phyloP scores from a whole-genome alignment of 202 grass and related monocot genomes.

The Schoenoplectus triqueter region DNA sequence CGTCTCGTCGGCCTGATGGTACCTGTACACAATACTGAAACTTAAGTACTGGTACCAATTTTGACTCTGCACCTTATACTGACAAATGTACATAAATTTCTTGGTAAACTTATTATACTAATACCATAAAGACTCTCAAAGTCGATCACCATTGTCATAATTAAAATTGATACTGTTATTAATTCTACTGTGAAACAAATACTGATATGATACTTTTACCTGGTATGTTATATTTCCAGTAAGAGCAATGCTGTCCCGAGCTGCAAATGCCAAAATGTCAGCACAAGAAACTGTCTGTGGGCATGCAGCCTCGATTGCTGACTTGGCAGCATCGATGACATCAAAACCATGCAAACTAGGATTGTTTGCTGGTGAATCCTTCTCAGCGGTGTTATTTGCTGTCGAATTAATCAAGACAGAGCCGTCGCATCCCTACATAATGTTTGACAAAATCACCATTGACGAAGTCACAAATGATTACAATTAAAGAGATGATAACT shows the following conservation, averaged over 20 bases:
- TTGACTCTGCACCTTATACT: background rate
- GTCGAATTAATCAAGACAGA: slow-evolving; percentile 64
- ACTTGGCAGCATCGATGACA: slow-evolving; percentile 61
- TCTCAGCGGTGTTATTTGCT: slow-evolving; percentile 50
- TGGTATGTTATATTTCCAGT: slow-evolving; percentile 45
- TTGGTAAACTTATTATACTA: background rate
- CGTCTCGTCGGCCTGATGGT: slow-evolving; percentile 65
- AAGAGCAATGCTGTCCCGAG: slow-evolving; percentile 67
- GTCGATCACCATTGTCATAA: background rate
- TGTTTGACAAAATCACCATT: background rate
- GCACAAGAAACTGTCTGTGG: slow-evolving; percentile 76
- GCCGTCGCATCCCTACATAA: slow-evolving; percentile 68
- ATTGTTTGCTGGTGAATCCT: slow-evolving; percentile 41
- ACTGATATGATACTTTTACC: slow-evolving; percentile 27
- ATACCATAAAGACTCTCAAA: background rate
- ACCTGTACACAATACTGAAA: slow-evolving; percentile 47
- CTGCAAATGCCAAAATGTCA: slow-evolving; percentile 71
- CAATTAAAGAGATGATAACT: background rate
- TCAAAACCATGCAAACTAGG: slow-evolving; percentile 73
- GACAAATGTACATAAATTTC: background rate
- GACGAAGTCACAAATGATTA: background rate
- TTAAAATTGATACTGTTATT: background rate
- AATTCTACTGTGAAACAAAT: background rate
- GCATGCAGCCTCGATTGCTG: slow-evolving; percentile 60
- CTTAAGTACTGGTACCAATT: background rate